Evolutionary conservation across 371 early-diverging fungal genomes (phyloP), one percentile per base, ranked within the genome.

Genomic region (Umbelopsis sp.): DNA sequence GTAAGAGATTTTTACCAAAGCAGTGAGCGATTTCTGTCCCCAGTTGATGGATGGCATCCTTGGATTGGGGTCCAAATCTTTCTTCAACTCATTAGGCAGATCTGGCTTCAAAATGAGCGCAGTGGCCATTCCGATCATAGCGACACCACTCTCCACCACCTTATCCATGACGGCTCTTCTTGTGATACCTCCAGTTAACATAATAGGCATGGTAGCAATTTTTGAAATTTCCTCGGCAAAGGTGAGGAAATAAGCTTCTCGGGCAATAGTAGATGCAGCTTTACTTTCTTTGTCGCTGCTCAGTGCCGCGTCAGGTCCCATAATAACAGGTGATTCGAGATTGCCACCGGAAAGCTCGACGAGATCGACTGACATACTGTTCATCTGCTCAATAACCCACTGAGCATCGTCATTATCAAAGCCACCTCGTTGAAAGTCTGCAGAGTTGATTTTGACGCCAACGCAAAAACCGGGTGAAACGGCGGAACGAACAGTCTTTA

Each of bases 401-500:
- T 16, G 8, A 18, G 48, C 48, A 20, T 48, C 48, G n/a, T 48
- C 18, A 3, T 6, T 16, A 7, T 20, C 48, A 48, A 48, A 48
- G 0, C 48, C 48, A 16, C 48, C 48, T 18, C 48, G 16, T 48
- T 48, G 48, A 20, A 48, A 48, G 20, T 48, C 48, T 16, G 48
- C 48, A n/a, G 48, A 48, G 18, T 48, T 48, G 48, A 48, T 48
- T 7, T 48, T 48, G 3, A 48, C 48, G 16, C 14, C 11, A 12
- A 48, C 48, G 16, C 48, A 48, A 20, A 48, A 48, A 7, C 20
- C 20, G 8, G 48, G 48, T 1, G 20, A 48, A 16, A 48, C 48
- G 11, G n/a, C 48, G 7, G 48, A 48, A 3, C 48, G 18, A 32
- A 86, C 75, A 9, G 77, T 80, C 12, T 78, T 66, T 24, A 82